Evolutionary conservation across 768 basidiomycete genomes (phyloP).

Genomic region (Tremella mesenterica): DNA sequence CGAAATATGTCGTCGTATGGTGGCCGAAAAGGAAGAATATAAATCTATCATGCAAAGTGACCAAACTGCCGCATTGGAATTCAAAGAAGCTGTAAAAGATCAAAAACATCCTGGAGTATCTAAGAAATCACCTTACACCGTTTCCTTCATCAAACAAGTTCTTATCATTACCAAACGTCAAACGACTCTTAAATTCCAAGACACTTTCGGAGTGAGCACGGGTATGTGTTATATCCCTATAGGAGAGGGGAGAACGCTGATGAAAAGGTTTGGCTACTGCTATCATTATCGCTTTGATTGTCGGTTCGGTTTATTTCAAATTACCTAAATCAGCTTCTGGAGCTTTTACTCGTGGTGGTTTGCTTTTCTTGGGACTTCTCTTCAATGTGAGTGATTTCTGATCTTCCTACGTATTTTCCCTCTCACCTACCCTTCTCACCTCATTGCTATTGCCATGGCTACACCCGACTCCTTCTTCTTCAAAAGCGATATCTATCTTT

Average conservation of each 20-base stretch:
- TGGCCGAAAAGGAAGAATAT: conserved; percentile 53
- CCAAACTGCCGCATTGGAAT: conserved; percentile 54
- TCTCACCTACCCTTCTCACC: too few species aligned
- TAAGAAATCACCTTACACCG: conserved; percentile 65
- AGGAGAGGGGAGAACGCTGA: neutral
- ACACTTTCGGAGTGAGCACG: conserved; percentile 66
- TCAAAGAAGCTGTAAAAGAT: conserved; percentile 65
- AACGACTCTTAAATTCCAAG: conserved; percentile 60
- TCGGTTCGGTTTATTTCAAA: conserved; percentile 64
- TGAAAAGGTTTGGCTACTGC: conserved; percentile 50
- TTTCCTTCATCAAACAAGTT: conserved; percentile 68
- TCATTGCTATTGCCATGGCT: too few species aligned
- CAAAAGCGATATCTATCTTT: too few species aligned
- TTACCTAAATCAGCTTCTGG: conserved; percentile 65
- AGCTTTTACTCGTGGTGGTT: conserved; percentile 77
- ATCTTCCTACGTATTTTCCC: neutral
- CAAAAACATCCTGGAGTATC: conserved; percentile 74
- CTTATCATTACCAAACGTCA: conserved; percentile 61
- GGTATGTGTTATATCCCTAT: conserved; percentile 43
- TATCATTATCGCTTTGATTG: conserved; percentile 49
- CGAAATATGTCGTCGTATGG: conserved; percentile 47
- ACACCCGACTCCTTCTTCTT: too few species aligned
- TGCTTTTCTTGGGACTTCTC: conserved; percentile 57
- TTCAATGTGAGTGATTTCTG: conserved; percentile 31
- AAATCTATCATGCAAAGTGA: conserved; percentile 57